phyloP scores from a whole-genome alignment of 257 asterid genomes.

The Nicotiana knightiana region DNA sequence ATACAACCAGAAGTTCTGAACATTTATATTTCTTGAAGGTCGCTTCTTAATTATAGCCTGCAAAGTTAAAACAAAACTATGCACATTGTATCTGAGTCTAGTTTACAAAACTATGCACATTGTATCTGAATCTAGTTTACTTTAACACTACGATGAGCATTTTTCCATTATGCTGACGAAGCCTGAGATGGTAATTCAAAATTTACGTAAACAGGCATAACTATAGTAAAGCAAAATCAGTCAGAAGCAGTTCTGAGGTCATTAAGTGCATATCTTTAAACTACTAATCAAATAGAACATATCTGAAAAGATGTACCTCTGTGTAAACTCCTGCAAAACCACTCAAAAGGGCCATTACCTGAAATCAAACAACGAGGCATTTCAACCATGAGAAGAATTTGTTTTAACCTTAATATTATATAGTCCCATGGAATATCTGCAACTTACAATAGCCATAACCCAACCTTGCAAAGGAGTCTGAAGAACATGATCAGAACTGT shows the following conservation, averaged over 20 bases:
- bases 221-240: neutral
- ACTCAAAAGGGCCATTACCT: slow-evolving; percentile 99
- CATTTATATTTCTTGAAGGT: slow-evolving; percentile 96
- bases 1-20: slow-evolving; percentile 98
- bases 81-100: neutral
- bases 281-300: slow-evolving; percentile 7
- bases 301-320: slow-evolving; percentile 53
- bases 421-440: slow-evolving; percentile 22
- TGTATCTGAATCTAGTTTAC: neutral
- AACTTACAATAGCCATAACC: slow-evolving; percentile 98
- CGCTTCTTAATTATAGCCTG: slow-evolving; percentile 90
- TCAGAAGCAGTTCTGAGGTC: slow-evolving; percentile 1
- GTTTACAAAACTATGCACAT: neutral
- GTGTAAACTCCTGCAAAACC: slow-evolving; percentile 99
- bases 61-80: slow-evolving; percentile 21
- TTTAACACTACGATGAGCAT: neutral
- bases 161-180: neutral
- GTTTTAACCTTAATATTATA: neutral
- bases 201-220: neutral
- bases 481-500: slow-evolving; percentile 90
- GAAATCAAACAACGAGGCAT: slow-evolving; percentile 21
- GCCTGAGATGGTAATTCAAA: neutral
- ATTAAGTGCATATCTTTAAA: neutral
- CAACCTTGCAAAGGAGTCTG: slow-evolving; percentile 93
- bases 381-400: neutral